Evolutionary conservation across 1,284 basidiomycete genomes (phyloP).

Genomic region (Psilocybe mexicana): DNA sequence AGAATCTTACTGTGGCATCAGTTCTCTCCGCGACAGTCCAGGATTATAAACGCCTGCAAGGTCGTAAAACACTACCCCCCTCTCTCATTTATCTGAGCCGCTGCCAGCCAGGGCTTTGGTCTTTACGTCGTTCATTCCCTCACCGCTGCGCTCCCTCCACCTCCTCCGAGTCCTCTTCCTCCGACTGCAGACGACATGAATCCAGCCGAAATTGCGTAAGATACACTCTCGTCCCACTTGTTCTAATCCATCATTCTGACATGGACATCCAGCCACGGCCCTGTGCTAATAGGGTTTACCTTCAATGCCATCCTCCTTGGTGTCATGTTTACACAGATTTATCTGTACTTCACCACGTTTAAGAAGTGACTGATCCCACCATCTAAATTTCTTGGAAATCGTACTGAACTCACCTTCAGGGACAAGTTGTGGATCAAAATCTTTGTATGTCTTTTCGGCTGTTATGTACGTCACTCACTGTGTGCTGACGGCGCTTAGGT

Average conservation of each 20-base stretch:
- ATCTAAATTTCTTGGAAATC: background rate
- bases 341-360: conserved; percentile 28
- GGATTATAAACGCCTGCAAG: conserved; percentile 7
- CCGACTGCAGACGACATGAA: conserved; percentile 1
- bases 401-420: conserved; percentile 7
- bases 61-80: background rate
- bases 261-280: conserved; percentile 24
- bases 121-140: background rate
- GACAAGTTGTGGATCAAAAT: conserved; percentile 26
- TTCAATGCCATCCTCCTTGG: conserved; percentile 33
- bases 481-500: conserved; percentile 16
- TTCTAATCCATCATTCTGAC: conserved; percentile 1
- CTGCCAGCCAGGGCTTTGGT: conserved; percentile 5
- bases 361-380: conserved; percentile 17
- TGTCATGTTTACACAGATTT: conserved; percentile 32
- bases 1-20: conserved; percentile 1
- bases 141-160: background rate
- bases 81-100: conserved; percentile 1
- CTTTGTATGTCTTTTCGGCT: conserved; percentile 12
- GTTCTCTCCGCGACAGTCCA: background rate
- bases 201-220: conserved; percentile 22
- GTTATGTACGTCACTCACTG: background rate
- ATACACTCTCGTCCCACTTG: background rate
- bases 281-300: conserved; percentile 31
- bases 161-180: background rate